A percentile compares a stretch with the other conserved stretches of the same genome.
Conservation (phyloP, 176 grass and related monocot species). For the Carex littledalei region DNA sequence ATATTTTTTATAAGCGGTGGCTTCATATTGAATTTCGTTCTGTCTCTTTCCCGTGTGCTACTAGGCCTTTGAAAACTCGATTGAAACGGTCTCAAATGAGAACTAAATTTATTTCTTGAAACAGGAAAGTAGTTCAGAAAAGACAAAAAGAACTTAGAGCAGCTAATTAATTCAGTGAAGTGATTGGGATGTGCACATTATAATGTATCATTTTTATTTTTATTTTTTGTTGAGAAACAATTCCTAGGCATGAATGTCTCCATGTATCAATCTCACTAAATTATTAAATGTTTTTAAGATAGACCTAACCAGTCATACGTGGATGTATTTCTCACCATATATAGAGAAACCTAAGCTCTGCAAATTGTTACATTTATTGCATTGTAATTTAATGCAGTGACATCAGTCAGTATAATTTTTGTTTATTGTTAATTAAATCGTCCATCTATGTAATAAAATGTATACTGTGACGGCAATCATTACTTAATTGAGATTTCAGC, state of each 20-base stretch:
- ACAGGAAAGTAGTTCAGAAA: background rate
- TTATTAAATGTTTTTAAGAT: background rate
- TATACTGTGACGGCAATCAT: background rate
- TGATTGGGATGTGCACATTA: background rate
- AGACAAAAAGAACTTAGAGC: background rate
- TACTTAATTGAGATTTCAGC: background rate
- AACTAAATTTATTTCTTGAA: background rate
- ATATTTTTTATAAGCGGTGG: background rate
- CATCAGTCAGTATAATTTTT: background rate
- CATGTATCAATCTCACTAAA: background rate
- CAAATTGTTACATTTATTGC: background rate
- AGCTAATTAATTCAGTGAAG: background rate
- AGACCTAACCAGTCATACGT: background rate
- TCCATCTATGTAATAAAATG: background rate
- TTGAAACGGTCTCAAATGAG: background rate
- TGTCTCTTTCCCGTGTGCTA: slow-evolving; percentile 13
- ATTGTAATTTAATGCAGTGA: background rate
- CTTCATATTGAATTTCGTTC: too few species aligned
- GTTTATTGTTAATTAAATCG: background rate
- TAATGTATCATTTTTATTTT: background rate
- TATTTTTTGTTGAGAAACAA: background rate
- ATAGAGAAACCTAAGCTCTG: background rate
- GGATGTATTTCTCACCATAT: background rate
- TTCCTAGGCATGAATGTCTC: background rate
- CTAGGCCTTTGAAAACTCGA: background rate